These are phyloP conservation scores for Mallotus japonicus DNA, from an alignment of 441 rosid species.

Conservation along the genomic window DNA sequence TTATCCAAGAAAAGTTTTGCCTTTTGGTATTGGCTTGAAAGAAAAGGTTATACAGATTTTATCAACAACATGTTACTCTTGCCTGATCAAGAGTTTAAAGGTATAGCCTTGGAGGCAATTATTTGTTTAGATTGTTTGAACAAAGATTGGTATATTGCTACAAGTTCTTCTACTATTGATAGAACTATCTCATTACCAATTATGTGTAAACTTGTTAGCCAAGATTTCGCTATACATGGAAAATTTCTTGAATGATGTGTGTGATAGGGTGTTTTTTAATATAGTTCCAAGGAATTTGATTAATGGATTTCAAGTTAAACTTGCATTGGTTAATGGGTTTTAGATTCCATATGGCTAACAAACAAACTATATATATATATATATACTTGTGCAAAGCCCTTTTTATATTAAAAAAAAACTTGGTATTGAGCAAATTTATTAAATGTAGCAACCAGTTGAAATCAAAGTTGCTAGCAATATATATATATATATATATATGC, in stretches of 20 bases:
- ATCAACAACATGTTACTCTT: slow-evolving; percentile 10
- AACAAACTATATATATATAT: too few relatives aligned
- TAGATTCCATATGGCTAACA: not conserved
- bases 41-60: slow-evolving; percentile 18
- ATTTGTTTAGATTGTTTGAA: too few relatives aligned
- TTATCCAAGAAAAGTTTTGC: slow-evolving; percentile 23
- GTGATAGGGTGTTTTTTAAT: slow-evolving; percentile 9
- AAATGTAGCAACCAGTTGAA: too few relatives aligned
- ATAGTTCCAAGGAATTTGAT: not conserved
- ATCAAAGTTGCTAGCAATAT: too few relatives aligned
- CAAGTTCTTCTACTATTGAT: too few relatives aligned
- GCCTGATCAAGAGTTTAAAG: too few relatives aligned
- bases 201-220: slow-evolving; percentile 14
- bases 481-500: too few relatives aligned
- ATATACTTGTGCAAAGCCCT: too few relatives aligned
- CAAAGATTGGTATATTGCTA: too few relatives aligned
- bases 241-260: slow-evolving; percentile 12
- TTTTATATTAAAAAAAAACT: too few relatives aligned
- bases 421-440: too few relatives aligned
- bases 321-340: not conserved
- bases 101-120: too few relatives aligned
- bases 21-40: slow-evolving; percentile 40
- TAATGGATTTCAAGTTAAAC: not conserved
- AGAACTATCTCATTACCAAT: not conserved
- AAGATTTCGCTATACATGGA: not conserved